Base-by-base conservation (phyloP, 805 yeast genomes). In the Candida stauntonica region DNA sequence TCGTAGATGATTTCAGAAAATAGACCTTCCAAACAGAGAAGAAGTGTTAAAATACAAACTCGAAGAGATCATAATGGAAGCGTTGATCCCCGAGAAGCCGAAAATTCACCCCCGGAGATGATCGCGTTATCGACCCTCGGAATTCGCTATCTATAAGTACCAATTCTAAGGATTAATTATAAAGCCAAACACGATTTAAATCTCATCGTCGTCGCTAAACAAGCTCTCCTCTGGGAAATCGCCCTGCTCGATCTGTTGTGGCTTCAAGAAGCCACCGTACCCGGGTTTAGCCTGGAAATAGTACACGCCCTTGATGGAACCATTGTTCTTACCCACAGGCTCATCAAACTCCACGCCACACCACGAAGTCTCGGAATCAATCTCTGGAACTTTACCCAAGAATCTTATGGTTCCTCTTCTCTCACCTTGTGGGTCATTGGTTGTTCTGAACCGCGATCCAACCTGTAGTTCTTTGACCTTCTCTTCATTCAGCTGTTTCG, bases 321-420 rank as follows among this genome's bases (percentile, higher is more conserved):
- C 98, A 54, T 86, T 77, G 53, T 89, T 86, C 58, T 83, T 86
- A 5, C 98, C 98, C 7, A 74, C 72, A 0, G 97, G 91, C 48
- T 84, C 87, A 50, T 85, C 93, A 38, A 88, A 79, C 50, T 81
- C 85, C 4, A 91, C 73, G 0, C 97, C 98, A 21, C 85, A 72
- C 96, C 97, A 91, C 1, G 61, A 48, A 15, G 66, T 72, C 67
- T 71, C 18, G 48, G 13, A 56, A 33, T 77, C 79, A 34, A 88
- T 73, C 28, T 72, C 77, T 0, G 75, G 67, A 2, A 91, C 76
- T 28, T 60, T 62, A 3, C 98, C 98, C 12, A 88, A 63, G 52
- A 63, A 91, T 41, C 69, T 64, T 20, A 91, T 71, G n/a, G 68
- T 62, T 3, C 97, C 98, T 27, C 83, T 56, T 48, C 95, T 68